These are phyloP conservation scores for Zizania latifolia DNA, from an alignment of 176 grass and related monocot genomes.

Conservation along the genomic window DNA sequence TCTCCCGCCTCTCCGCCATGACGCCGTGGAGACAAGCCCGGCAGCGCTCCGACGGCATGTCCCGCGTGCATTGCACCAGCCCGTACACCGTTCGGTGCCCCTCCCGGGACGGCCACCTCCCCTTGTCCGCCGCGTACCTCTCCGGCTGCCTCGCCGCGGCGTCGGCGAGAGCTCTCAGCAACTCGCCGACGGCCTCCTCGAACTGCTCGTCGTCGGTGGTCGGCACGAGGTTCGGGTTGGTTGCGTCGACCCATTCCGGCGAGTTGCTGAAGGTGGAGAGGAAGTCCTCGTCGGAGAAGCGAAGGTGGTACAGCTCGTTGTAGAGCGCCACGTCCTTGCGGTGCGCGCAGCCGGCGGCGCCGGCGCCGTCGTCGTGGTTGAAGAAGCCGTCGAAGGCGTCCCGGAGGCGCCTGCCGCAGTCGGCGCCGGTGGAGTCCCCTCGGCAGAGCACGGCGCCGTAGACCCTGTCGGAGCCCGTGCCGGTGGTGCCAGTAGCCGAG, in stretches of 20 bases:
- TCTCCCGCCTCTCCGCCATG: not conserved
- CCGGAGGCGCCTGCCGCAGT: conserved; percentile 22
- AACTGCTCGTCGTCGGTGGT: not conserved
- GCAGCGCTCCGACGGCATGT: conserved; percentile 34
- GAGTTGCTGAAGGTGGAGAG: conserved; percentile 43
- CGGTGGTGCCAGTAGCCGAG: conserved; percentile 33
- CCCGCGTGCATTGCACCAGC: conserved; percentile 48
- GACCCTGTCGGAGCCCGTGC: conserved; percentile 14
- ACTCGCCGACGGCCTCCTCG: not conserved
- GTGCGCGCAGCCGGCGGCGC: not conserved
- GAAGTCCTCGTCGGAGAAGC: conserved; percentile 49
- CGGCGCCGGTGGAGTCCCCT: conserved; percentile 16
- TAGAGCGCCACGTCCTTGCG: conserved; percentile 32
- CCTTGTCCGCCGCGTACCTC: conserved; percentile 16
- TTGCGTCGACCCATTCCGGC: not conserved
- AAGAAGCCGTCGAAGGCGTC: not conserved
- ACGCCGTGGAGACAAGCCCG: conserved; percentile 23
- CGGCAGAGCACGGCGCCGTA: conserved; percentile 52
- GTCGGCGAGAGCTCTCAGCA: conserved; percentile 16
- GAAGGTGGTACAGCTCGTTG: conserved; percentile 38
- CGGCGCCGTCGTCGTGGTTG: not conserved
- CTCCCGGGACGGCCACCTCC: not conserved
- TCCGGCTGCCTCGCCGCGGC: not conserved
- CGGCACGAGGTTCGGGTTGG: not conserved
- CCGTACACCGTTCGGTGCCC: conserved; percentile 17